Conservation (phyloP, 208 protist species). For the Trypanosoma avium region DNA sequence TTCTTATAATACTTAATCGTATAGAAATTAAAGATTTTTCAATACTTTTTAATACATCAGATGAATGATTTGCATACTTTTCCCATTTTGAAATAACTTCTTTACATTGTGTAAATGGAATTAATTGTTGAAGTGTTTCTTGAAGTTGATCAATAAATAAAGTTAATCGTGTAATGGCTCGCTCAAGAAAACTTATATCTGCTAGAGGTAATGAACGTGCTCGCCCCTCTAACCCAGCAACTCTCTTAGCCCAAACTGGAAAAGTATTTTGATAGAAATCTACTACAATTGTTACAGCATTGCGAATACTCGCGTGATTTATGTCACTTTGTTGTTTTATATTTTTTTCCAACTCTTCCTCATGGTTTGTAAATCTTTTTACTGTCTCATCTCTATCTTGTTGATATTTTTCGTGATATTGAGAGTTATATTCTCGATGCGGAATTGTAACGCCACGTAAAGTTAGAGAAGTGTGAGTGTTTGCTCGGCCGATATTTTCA, state of each 20-base stretch:
- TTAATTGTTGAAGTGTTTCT: background rate
- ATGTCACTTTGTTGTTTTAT: background rate
- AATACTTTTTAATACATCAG: background rate
- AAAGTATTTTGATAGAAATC: constrained; percentile 13
- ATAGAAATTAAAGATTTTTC: background rate
- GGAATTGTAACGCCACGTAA: background rate
- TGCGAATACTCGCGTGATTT: background rate
- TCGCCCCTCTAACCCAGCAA: background rate
- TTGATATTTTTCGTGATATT: too few relatives aligned
- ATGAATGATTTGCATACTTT: constrained; percentile 6
- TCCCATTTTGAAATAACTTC: background rate
- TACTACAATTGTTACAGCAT: background rate
- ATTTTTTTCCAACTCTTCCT: too few relatives aligned
- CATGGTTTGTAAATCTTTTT: too few relatives aligned
- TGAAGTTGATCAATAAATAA: background rate
- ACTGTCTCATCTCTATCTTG: too few relatives aligned
- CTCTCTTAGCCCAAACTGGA: constrained; percentile 6
- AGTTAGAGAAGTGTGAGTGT: background rate
- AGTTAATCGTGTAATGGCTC: background rate
- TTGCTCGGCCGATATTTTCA: background rate
- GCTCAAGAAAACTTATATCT: constrained; percentile 20
- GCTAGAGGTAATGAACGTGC: background rate
- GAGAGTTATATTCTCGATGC: background rate
- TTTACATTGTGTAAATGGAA: background rate
- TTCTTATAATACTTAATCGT: background rate